Conservation (phyloP, 805 yeast genomes). For the Wickerhamomyces xylosicus region DNA sequence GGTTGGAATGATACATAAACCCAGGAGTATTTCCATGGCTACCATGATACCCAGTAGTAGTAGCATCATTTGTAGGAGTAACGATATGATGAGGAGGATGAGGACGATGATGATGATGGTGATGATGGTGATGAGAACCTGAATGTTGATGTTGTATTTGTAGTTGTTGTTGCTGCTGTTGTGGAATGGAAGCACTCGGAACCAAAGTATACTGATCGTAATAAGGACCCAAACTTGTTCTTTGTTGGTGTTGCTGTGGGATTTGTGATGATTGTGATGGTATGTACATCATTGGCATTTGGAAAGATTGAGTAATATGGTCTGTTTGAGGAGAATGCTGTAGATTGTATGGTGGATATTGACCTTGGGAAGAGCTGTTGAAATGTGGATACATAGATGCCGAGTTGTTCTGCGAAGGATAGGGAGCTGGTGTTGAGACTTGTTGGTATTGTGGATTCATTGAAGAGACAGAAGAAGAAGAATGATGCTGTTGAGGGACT, state of each 20-base stretch:
- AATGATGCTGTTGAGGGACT: too few species aligned
- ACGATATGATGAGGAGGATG: slow-evolving; percentile 1
- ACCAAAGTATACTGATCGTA: background rate
- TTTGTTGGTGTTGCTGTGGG: background rate
- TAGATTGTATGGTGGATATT: background rate
- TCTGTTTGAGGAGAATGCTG: background rate
- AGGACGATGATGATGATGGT: slow-evolving; percentile 1
- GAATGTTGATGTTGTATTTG: background rate
- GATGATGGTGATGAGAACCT: background rate
- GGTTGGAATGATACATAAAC: too few species aligned
- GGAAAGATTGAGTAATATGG: background rate
- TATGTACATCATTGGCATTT: background rate
- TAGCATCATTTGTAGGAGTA: too few species aligned
- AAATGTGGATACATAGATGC: too few species aligned
- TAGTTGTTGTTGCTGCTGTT: slow-evolving; percentile 1
- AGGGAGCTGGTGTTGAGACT: too few species aligned
- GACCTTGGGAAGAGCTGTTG: background rate
- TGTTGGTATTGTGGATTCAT: background rate
- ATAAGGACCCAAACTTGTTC: background rate
- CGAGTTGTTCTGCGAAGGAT: too few species aligned
- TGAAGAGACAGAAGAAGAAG: too few species aligned
- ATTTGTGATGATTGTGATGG: background rate
- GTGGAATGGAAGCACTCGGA: background rate
- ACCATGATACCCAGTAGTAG: too few species aligned
- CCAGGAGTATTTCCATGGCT: too few species aligned